phyloP scores from a whole-genome alignment of 768 basidiomycete genomes.

The Boletus bicolor region DNA sequence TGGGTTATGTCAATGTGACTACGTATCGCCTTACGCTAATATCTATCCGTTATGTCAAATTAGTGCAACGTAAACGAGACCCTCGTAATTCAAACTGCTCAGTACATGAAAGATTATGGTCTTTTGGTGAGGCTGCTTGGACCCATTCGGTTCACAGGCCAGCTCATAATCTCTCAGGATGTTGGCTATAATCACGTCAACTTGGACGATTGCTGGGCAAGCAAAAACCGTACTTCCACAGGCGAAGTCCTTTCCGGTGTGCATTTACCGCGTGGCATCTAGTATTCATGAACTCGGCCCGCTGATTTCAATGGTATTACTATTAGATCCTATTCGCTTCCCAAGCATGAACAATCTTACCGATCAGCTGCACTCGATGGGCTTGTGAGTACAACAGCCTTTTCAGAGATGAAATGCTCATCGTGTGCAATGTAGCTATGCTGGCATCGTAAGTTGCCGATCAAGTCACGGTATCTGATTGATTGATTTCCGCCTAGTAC shows the following conservation, averaged over 20 bases:
- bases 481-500: slow-evolving; percentile 38
- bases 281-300: background rate
- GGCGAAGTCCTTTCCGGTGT: slow-evolving; percentile 54
- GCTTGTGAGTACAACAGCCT: slow-evolving; percentile 42
- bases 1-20: slow-evolving; percentile 25
- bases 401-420: background rate
- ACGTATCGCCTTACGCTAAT: background rate
- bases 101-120: slow-evolving; percentile 50
- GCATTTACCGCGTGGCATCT: background rate
- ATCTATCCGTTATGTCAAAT: background rate
- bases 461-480: background rate
- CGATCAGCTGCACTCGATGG: slow-evolving; percentile 49
- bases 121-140: slow-evolving; percentile 37
- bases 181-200: slow-evolving; percentile 58
- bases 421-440: slow-evolving; percentile 36
- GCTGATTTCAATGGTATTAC: background rate
- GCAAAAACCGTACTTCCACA: slow-evolving; percentile 46
- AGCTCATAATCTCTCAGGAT: slow-evolving; percentile 35
- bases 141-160: background rate
- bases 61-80: slow-evolving; percentile 59
- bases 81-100: slow-evolving; percentile 47
- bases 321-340: slow-evolving; percentile 46
- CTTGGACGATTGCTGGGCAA: slow-evolving; percentile 63
- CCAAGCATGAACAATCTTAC: slow-evolving; percentile 57
- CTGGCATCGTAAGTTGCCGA: slow-evolving; percentile 51